These are phyloP conservation scores for Plasmodium sp. DNA, from an alignment of 169 alveolate species.

Conservation along the genomic window DNA sequence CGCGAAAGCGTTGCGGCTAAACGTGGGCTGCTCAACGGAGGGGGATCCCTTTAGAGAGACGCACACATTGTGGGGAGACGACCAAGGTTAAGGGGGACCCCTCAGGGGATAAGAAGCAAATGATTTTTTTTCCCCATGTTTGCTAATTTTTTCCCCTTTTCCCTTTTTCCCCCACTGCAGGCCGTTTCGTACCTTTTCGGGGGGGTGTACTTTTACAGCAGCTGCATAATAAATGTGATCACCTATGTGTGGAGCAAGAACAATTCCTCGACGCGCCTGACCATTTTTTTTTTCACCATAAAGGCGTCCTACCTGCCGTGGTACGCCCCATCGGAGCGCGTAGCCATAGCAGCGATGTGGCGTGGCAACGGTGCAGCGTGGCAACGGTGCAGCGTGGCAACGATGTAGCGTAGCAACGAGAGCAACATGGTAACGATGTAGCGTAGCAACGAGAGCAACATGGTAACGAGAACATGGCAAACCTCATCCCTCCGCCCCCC, in stretches of 20 bases:
- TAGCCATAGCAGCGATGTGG: background rate
- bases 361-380: background rate
- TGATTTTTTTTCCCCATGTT: background rate
- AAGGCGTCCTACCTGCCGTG: constrained; percentile 94
- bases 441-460: background rate
- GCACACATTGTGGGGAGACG: background rate
- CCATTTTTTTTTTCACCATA: constrained; percentile 89
- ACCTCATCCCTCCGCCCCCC: background rate
- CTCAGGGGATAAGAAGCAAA: constrained; percentile 1
- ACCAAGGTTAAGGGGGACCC: background rate
- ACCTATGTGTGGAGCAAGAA: constrained; percentile 94
- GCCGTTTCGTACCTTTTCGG: constrained; percentile 80
- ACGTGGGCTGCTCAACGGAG: background rate
- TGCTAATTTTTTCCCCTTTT: background rate
- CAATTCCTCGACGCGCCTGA: constrained; percentile 90
- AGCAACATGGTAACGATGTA: too few relatives aligned
- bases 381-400: background rate
- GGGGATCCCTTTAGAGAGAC: background rate
- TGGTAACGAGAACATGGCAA: background rate
- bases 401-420: too few relatives aligned
- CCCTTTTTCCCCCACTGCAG: constrained; percentile 14
- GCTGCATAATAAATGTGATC: constrained; percentile 93
- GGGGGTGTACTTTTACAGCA: constrained; percentile 90
- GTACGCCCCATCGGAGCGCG: constrained; percentile 30
- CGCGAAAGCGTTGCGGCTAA: background rate